A percentile compares a stretch with the other conserved stretches of the same genome.
Conservation (phyloP, 2,329 filamentous ascomycete genomes). For the Sclerotinia nivalis region DNA sequence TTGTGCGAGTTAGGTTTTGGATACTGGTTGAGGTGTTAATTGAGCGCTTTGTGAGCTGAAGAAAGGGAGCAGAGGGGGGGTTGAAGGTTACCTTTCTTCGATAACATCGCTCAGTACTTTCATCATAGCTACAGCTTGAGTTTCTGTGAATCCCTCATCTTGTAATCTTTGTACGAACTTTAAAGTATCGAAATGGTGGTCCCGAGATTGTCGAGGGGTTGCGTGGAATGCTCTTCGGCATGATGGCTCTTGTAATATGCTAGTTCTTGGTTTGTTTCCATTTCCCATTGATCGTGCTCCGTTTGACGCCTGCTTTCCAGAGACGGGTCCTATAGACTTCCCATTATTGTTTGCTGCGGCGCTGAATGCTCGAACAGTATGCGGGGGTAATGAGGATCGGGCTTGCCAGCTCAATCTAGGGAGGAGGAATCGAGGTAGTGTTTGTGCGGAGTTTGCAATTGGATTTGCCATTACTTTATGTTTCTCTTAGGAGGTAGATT, state of each 20-base stretch:
- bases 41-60: neutral
- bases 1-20: slow-evolving; percentile 93
- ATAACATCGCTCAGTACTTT: slow-evolving; percentile 94
- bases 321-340: slow-evolving; percentile 16
- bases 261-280: slow-evolving; percentile 9
- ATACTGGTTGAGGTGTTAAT: slow-evolving; percentile 57
- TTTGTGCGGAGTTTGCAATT: slow-evolving; percentile 30
- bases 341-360: slow-evolving; percentile 27
- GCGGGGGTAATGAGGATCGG: slow-evolving; percentile 24
- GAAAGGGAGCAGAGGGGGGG: neutral
- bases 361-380: slow-evolving; percentile 33
- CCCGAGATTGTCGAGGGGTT: slow-evolving; percentile 60
- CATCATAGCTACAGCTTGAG: slow-evolving; percentile 98
- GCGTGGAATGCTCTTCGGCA: slow-evolving; percentile 62
- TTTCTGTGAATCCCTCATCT: slow-evolving; percentile 90
- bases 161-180: slow-evolving; percentile 93
- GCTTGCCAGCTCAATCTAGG: slow-evolving; percentile 41
- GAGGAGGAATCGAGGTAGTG: slow-evolving; percentile 40
- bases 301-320: neutral
- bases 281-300: neutral
- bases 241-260: slow-evolving; percentile 29
- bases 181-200: slow-evolving; percentile 97
- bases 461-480: slow-evolving; percentile 36
- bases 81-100: slow-evolving; percentile 69
- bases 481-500: neutral